Base-by-base conservation (phyloP, 495 filamentous ascomycete genomes). In the Penicillium alfredii region DNA sequence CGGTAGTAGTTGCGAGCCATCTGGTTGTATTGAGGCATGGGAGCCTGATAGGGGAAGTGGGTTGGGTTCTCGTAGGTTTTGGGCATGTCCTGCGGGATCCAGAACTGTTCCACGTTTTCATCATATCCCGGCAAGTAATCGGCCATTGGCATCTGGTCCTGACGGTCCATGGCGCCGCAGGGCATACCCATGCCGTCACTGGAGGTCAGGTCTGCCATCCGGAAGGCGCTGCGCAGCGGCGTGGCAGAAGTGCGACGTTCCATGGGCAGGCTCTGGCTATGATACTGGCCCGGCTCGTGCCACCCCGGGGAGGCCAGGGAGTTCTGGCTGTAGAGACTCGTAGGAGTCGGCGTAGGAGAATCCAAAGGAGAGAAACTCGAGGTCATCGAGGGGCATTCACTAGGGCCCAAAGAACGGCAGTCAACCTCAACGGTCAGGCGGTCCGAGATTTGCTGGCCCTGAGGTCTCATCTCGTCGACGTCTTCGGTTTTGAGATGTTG, bases 321-420 rank as follows among this genome's bases (percentile, higher is more conserved):
- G 21, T 54, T 49, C 31, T 68, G 63, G 33, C 66, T 67, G 42
- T 68, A 68, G 12, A 67, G 45, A 40, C 61, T 68, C 11, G 64
- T 67, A 4, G 66, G 66, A 1, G 66, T 70, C 1, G 63, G 63
- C 14, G 60, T 68, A 0, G 64, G 64, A 19, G 66, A 70, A 33
- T 68, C 64, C 46, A 67, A 47, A 35, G 63, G 61, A 24, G 64
- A 70, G 42, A 66, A 70, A 40, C 61, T 67, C 6, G 64, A 65
- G 28, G 49, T 60, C 61, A 66, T 68, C 12, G 64, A 68, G n/a
- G 62, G 64, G 48, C 64, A 70, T 37, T 64, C 63, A 54, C 55
- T 68, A 16, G 65, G 57, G 36, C 64, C 62, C 50, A 68, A 38
- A 18, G 64, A 62, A 23, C 54, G 58, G 37, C 64, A 64, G 25